Evolutionary conservation across 2,329 filamentous ascomycete genomes (phyloP), one percentile per base, ranked within the genome.

Genomic region (Annulohypoxylon truncatum): DNA sequence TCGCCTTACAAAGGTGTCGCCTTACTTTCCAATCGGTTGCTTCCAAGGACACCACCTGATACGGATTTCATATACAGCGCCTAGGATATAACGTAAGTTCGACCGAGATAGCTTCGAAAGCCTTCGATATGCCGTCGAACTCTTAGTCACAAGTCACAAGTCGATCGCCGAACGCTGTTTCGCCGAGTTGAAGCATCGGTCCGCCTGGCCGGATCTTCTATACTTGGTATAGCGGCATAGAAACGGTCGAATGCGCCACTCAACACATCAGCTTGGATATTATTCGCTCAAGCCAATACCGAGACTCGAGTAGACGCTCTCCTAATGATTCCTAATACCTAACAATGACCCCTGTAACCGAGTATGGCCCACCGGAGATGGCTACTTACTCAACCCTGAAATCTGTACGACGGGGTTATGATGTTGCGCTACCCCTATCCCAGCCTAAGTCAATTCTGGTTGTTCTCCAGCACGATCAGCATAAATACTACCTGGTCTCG

Each of bases 401-500:
- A 13, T 48, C 59, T 52, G 48, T 38, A 47, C 33, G 40, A 38
- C 42, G 18, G 28, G 56, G 53, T 62, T 69, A 69, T 67, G 65
- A 65, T 60, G 58, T 29, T 54, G 44, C 61, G 44, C 33, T 28
- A 22, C 58, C 54, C 61, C 51, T 59, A 59, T 65, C 56, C 54
- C 15, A 42, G 55, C 42, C 31, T 56, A 59, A 47, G 13, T 38
- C 29, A 26, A 44, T 22, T 66, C 50, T 35, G 38, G 58, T 54
- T 62, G 13, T 29, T 62, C 54, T 63, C 59, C 48, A 55, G 56
- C 58, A 58, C 59, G 66, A 68, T 68, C 66, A 66, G 61, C 64
- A 69, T 69, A 68, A 68, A 65, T 67, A 68, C 62, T 66, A 62
- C 59, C 47, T 47, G 15, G 51, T 31, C 61, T 64, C 64, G 42